Base-by-base conservation (phyloP, 768 basidiomycete species). In the Leccinum disarticulatum region DNA sequence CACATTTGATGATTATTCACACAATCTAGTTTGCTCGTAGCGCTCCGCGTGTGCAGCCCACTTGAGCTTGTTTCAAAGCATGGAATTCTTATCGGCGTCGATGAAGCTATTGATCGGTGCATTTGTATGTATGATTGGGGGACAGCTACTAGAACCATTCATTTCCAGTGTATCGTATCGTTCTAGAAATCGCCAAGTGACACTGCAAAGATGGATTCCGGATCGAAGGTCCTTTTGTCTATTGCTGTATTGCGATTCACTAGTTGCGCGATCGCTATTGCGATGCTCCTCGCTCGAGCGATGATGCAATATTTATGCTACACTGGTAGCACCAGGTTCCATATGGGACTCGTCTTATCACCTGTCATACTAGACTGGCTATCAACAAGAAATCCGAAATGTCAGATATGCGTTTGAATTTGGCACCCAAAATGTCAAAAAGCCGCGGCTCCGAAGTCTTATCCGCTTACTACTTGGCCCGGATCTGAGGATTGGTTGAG, bases 131-230 rank as follows among this genome's bases (percentile, higher is more conserved):
- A 35, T 35, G 35, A 35, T 36, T 36, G 14, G 33, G 13, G 33
- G 33, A 35, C 33, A 35, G 33, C 33, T 22, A 22, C 22, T 22
- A 35, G 4, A 36, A 36, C 60, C 54, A 60, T 66, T n/a, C 43
- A 56, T 62, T 58, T 54, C 36, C 27, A n/a, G 54, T 50, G 58
- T 55, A 51, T 43, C 5, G 9, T 54, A 15, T 49, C 7, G 30
- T 52, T 30, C 49, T 35, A 52, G 36, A 60, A 33, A 47, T 28
- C 9, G 31, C 9, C 58, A 27, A 35, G n/a, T 17, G n/a, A 43
- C 52, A 22, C n/a, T 17, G 7, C 52, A 13, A 19, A 55, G 36
- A 28, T 15, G 22, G 9, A n/a, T n/a, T n/a, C 48, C n/a, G 14
- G 27, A 13, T 51, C 51, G 13, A 27, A 13, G 30, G 22, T 19